Percentiles rank a stretch among this genome's conserved stretches.
phyloP scores from a whole-genome alignment of 1,284 basidiomycete genomes.

The Pholiota adiposa region DNA sequence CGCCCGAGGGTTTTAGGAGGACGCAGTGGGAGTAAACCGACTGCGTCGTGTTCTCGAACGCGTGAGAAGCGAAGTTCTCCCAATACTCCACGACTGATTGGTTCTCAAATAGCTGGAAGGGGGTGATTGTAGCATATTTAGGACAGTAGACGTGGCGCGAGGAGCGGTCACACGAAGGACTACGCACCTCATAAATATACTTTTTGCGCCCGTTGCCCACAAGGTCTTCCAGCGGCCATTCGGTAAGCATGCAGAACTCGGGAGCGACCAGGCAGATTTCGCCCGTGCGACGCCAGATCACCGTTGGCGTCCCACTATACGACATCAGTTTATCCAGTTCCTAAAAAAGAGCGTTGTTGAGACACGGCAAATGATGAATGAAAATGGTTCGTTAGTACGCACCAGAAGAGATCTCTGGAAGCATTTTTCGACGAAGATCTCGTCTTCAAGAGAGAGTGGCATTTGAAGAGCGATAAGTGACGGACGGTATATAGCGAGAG shows the following conservation, averaged over 20 bases:
- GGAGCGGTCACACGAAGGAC: background rate
- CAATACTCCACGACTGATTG: constrained; percentile 93
- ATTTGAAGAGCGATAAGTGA: constrained; percentile 96
- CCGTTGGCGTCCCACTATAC: constrained; percentile 97
- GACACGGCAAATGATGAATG: constrained; percentile 8
- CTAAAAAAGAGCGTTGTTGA: constrained; percentile 41
- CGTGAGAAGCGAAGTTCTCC: constrained; percentile 94
- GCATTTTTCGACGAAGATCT: constrained; percentile 93
- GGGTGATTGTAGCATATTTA: constrained; percentile 17
- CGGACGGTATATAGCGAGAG: constrained; percentile 93
- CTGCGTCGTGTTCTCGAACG: constrained; percentile 94
- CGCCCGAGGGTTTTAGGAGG: constrained; percentile 81
- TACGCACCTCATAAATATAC: constrained; percentile 86
- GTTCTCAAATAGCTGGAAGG: constrained; percentile 79
- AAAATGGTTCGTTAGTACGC: constrained; percentile 32
- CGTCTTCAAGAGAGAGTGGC: constrained; percentile 91
- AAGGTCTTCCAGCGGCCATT: constrained; percentile 86
- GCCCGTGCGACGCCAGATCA: constrained; percentile 98
- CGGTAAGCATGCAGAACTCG: constrained; percentile 94
- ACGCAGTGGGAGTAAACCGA: constrained; percentile 94
- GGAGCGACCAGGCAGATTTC: constrained; percentile 97
- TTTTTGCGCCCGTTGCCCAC: constrained; percentile 66
- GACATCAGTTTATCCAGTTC: constrained; percentile 97
- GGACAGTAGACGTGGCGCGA: constrained; percentile 12
- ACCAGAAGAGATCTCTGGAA: constrained; percentile 94